phyloP scores from a whole-genome alignment of 805 yeast species.

The Kuraishia cidri region DNA sequence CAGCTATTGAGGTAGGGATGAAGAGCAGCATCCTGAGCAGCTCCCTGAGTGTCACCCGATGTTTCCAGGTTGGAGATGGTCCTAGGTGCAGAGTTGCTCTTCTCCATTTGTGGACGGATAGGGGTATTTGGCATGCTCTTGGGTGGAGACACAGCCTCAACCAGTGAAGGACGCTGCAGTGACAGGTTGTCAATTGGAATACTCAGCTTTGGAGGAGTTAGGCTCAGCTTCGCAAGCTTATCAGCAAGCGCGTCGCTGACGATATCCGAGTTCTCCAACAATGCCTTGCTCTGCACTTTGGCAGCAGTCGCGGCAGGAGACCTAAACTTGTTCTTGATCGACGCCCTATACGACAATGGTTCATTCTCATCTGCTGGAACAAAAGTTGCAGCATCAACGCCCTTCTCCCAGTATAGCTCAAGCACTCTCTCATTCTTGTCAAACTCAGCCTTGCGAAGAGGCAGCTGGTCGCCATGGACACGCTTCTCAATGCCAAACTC shows the following conservation, averaged over 20 bases:
- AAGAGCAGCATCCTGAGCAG: constrained; percentile 23
- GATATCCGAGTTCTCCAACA: constrained; percentile 19
- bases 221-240: constrained; percentile 39
- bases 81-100: constrained; percentile 4
- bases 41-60: constrained; percentile 8
- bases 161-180: neutral
- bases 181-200: constrained; percentile 13
- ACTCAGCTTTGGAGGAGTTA: constrained; percentile 35
- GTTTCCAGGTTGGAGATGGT: constrained; percentile 7
- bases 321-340: constrained; percentile 71
- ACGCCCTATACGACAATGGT: constrained; percentile 65
- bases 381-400: constrained; percentile 86
- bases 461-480: constrained; percentile 96
- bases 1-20: constrained; percentile 51
- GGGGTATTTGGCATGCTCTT: constrained; percentile 22
- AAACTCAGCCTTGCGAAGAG: constrained; percentile 86
- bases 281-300: constrained; percentile 32
- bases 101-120: constrained; percentile 6
- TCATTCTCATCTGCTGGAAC: constrained; percentile 86
- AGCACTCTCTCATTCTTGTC: constrained; percentile 57
- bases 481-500: constrained; percentile 93
- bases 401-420: constrained; percentile 88
- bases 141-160: constrained; percentile 1
- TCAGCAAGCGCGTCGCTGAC: constrained; percentile 33
- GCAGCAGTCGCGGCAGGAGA: constrained; percentile 71